Evolutionary conservation across 2,329 filamentous ascomycete species (phyloP).

Genomic region (Claviceps quebecensis): DNA sequence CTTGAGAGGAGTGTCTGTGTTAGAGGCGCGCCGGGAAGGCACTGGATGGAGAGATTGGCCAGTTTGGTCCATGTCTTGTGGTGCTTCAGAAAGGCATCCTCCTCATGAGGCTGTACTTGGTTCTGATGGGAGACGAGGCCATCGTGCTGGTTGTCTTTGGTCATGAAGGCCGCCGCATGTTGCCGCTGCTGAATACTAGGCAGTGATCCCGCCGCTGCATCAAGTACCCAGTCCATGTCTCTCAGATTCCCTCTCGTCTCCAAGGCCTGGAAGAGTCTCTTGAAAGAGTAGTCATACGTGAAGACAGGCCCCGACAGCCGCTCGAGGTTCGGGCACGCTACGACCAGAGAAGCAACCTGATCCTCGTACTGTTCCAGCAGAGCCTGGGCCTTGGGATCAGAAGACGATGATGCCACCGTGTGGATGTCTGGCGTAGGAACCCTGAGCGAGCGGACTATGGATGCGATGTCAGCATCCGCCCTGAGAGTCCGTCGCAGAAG

Average conservation of each 20-base stretch:
- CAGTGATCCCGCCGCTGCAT: slow-evolving; percentile 15
- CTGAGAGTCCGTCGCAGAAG: slow-evolving; percentile 45
- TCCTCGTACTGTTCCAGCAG: slow-evolving; percentile 38
- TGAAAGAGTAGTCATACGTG: slow-evolving; percentile 41
- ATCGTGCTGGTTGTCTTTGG: slow-evolving; percentile 16
- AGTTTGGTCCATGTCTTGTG: slow-evolving; percentile 44
- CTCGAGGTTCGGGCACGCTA: slow-evolving; percentile 53
- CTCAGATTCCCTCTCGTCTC: slow-evolving; percentile 40
- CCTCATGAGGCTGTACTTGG: slow-evolving; percentile 18
- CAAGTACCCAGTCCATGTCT: slow-evolving; percentile 46
- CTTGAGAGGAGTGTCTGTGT: slow-evolving; percentile 36
- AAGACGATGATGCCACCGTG: slow-evolving; percentile 12
- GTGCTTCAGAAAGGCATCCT: slow-evolving; percentile 32
- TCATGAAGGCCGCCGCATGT: slow-evolving; percentile 5
- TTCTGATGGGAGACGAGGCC: slow-evolving; percentile 16
- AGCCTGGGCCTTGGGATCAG: slow-evolving; percentile 15
- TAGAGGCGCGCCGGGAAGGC: slow-evolving; percentile 39
- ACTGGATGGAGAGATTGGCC: slow-evolving; percentile 43
- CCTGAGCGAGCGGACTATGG: slow-evolving; percentile 42
- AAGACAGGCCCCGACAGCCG: slow-evolving; percentile 39
- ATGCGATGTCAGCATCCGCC: slow-evolving; percentile 36
- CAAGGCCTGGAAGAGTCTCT: slow-evolving; percentile 43
- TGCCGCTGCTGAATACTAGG: slow-evolving; percentile 13
- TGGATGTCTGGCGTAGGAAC: slow-evolving; percentile 32
- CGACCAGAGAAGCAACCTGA: slow-evolving; percentile 44